Evolutionary conservation across 192 early-diverging fungal species (phyloP), one percentile per base, ranked within the genome.

Genomic region (Pecoramyces ruminantium): DNA sequence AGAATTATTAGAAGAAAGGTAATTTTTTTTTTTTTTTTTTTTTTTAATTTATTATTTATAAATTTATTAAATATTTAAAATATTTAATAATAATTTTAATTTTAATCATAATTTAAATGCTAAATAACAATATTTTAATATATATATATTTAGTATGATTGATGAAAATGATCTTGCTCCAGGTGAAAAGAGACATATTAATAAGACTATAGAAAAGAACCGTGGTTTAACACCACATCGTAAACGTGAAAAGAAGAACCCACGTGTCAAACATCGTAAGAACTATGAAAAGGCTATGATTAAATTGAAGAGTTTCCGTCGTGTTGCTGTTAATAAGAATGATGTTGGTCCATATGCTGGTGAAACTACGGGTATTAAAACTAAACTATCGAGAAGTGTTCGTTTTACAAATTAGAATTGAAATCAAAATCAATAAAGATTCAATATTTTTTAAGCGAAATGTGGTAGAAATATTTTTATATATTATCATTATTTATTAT

Each of bases 341-440:
- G 90, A 90, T 79, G 78, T 79, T 28, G 91, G 92, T 39, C 84
- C 87, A 38, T 99, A 99, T 86, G 92, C 90, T 81, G 97, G 97
- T 82, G 97, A 99, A 88, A 87, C 87, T 82, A 97, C 95, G 11
- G 96, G 96, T 87, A 98, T 99, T 89, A 96, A 97, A 87, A 84
- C 92, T 27, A 87, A 90, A 78, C 87, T 98, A 28, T 84, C 95
- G 4, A 93, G 94, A 84, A 93, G 92, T 87, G 92, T 95, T 51
- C 42, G 42, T 51, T 51, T 51, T 21, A 51, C 42, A 1, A 51
- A 51, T 51, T 51, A 51, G 13, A 51, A 51, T 21, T 51, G 21
- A 51, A 13, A 39, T 39, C 11, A n/a, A n/a, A n/a, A n/a, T n/a
- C n/a, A n/a, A n/a, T n/a, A n/a, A n/a, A n/a, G n/a, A n/a, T n/a